Evolutionary conservation across 1,284 basidiomycete genomes (phyloP), one percentile per base, ranked within the genome.

Genomic region (Lentinus polychrous): DNA sequence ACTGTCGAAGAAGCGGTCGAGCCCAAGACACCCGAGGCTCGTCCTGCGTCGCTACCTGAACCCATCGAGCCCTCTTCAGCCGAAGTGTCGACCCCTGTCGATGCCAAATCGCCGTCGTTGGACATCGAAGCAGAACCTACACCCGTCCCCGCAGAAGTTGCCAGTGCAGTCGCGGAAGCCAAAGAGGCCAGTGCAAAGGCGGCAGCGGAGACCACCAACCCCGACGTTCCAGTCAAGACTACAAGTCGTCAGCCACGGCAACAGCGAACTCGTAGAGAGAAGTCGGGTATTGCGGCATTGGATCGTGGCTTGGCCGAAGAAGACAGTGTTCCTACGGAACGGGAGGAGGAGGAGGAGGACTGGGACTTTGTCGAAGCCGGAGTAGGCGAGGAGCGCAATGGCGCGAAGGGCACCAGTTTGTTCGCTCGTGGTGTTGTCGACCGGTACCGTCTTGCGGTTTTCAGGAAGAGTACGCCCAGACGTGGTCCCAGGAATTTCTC

Each of bases 401-500:
- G 87, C 8, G 69, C 79, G 33, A 81, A 81, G 60, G 85, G 79
- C 5, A 79, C 79, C 31, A 91, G 83, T 61, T 69, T 91, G 42
- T 91, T 91, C 60, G 86, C 89, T 34, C 80, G 87, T 27, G 88
- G 89, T 12, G 86, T 90, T 36, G 86, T 91, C 46, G 88, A 91
- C 63, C 74, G 83, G 46, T 91, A 91, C 61, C 74, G 77, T 55
- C 69, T 91, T 39, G 79, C 83, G 7, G 86, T 91, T n/a, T 89
- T 90, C 76, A 77, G 87, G 48, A 89, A 90, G 63, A 80, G 80
- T 14, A 86, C 82, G 11, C 81, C 83, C 2, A 69, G 74, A 45
- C 69, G 73, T 14, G 55, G 67, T 17, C 52, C 49, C 58, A 71
- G 52, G 66, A 73, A 75, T 7, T 68, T 76, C 52, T 84, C 83